Conservation (phyloP, 106 monocot species). For the Phalaenopsis aphrodite region DNA sequence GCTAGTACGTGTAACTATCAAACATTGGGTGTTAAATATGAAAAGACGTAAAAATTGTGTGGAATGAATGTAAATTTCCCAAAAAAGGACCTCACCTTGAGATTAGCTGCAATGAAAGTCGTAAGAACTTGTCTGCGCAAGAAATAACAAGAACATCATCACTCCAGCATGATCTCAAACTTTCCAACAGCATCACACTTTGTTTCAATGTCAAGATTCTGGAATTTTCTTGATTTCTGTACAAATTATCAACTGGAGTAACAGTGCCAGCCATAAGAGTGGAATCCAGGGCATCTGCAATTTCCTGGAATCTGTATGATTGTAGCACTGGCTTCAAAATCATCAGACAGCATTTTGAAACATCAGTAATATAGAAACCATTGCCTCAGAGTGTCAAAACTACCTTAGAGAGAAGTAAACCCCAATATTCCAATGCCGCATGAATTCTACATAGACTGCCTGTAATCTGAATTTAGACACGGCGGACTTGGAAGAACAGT, state of each 20-base stretch:
- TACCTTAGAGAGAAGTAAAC: conserved; percentile 94
- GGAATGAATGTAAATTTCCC: too few relatives aligned
- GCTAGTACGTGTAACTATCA: too few relatives aligned
- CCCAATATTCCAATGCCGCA: conserved; percentile 88
- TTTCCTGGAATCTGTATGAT: conserved; percentile 89
- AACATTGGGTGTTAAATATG: too few relatives aligned
- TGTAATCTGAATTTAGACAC: conserved; percentile 70
- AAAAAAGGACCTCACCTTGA: conserved; percentile 47
- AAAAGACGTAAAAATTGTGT: too few relatives aligned
- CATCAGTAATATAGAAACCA: neutral
- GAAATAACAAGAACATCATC: conserved; percentile 83
- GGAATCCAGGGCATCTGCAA: conserved; percentile 87
- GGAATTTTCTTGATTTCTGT: conserved; percentile 22
- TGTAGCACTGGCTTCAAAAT: conserved; percentile 8
- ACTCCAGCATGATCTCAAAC: conserved; percentile 82
- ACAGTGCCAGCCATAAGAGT: conserved; percentile 38
- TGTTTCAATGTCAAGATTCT: conserved; percentile 55
- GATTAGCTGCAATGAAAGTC: conserved; percentile 82
- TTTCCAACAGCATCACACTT: conserved; percentile 66
- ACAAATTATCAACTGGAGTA: conserved; percentile 32
- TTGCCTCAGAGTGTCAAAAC: neutral
- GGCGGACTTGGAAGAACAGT: conserved; percentile 64
- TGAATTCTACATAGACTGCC: conserved; percentile 63
- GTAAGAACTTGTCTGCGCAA: conserved; percentile 85
- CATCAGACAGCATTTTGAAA: neutral